Percentiles rank a stretch among this genome's conserved stretches.
phyloP scores from a whole-genome alignment of 768 basidiomycete species.

The Macrolepiota fuliginosa region DNA sequence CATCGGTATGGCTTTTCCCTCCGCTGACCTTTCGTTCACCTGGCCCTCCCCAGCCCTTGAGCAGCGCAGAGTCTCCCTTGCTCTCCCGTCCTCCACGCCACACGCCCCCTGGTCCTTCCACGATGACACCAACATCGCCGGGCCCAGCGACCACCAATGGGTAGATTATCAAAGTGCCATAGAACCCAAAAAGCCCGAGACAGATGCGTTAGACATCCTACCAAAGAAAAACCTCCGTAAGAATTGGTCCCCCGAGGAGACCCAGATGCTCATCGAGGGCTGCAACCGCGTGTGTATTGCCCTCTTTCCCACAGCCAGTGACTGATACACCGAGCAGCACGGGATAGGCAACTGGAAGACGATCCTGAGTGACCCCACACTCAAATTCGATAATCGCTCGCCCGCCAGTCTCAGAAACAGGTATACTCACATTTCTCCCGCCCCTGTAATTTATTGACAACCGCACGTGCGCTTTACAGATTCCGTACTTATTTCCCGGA shows the following conservation, averaged over 20 bases:
- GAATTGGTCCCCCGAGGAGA: slow-evolving; percentile 85
- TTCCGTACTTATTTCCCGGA: slow-evolving; percentile 92
- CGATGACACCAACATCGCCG: slow-evolving; percentile 66
- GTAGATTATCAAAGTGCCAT: slow-evolving; percentile 13
- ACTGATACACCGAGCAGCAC: slow-evolving; percentile 44
- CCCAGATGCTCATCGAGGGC: slow-evolving; percentile 36
- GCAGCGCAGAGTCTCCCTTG: slow-evolving; percentile 73
- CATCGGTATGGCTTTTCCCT: slow-evolving; percentile 6
- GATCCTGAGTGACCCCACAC: slow-evolving; percentile 76
- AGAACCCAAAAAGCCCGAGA: slow-evolving; percentile 60
- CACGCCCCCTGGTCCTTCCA: slow-evolving; percentile 79
- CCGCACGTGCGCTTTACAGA: slow-evolving; percentile 34
- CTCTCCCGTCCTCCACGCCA: slow-evolving; percentile 59
- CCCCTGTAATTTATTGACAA: slow-evolving; percentile 4
- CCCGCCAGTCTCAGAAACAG: slow-evolving; percentile 92
- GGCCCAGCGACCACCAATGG: slow-evolving; percentile 17
- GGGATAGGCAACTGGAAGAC: slow-evolving; percentile 94
- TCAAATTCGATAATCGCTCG: slow-evolving; percentile 78
- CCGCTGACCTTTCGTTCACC: neutral
- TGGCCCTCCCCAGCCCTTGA: slow-evolving; percentile 39
- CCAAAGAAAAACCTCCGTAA: slow-evolving; percentile 78
- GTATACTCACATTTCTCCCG: slow-evolving; percentile 38
- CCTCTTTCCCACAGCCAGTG: neutral
- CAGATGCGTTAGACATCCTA: too few species aligned
- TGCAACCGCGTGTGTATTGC: slow-evolving; percentile 72